Percentiles rank a stretch among this genome's conserved stretches.
These are phyloP conservation scores for Trichoderma pleuroti DNA, from an alignment of 2,329 filamentous ascomycete genomes.

Conservation along the genomic window DNA sequence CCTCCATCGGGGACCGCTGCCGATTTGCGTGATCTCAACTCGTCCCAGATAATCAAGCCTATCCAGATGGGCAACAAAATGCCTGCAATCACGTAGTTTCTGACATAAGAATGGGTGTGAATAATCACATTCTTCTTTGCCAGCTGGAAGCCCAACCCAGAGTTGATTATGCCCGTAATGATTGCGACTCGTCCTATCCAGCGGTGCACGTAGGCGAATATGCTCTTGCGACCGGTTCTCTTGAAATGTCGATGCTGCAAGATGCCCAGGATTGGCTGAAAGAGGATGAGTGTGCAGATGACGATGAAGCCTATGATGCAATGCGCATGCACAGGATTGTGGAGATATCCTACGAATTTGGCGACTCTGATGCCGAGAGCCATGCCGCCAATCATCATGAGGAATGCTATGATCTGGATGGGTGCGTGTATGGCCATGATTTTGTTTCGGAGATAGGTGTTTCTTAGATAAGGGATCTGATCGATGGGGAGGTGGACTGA, in stretches of 20 bases:
- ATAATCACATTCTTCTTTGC: slow-evolving; percentile 9
- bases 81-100: not conserved
- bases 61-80: not conserved
- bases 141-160: slow-evolving; percentile 1
- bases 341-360: not conserved
- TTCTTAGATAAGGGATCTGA: not conserved
- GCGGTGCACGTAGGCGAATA: slow-evolving; percentile 6
- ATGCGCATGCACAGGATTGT: not conserved
- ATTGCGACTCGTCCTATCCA: not conserved
- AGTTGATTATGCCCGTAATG: not conserved
- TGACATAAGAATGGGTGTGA: not conserved
- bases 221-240: slow-evolving; percentile 9
- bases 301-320: slow-evolving; percentile 3
- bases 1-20: not conserved
- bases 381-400: slow-evolving; percentile 13
- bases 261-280: not conserved
- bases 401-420: not conserved
- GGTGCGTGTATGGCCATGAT: slow-evolving; percentile 12
- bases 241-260: slow-evolving; percentile 6
- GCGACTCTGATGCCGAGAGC: slow-evolving; percentile 1
- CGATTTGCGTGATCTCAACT: not conserved
- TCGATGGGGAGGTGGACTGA: slow-evolving; percentile 4
- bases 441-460: slow-evolving; percentile 7
- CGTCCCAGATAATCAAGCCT: not conserved
- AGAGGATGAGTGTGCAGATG: slow-evolving; percentile 2